Evolutionary conservation across 2,329 filamentous ascomycete genomes (phyloP), one percentile per base, ranked within the genome.

Genomic region (Ophiostoma populinum): DNA sequence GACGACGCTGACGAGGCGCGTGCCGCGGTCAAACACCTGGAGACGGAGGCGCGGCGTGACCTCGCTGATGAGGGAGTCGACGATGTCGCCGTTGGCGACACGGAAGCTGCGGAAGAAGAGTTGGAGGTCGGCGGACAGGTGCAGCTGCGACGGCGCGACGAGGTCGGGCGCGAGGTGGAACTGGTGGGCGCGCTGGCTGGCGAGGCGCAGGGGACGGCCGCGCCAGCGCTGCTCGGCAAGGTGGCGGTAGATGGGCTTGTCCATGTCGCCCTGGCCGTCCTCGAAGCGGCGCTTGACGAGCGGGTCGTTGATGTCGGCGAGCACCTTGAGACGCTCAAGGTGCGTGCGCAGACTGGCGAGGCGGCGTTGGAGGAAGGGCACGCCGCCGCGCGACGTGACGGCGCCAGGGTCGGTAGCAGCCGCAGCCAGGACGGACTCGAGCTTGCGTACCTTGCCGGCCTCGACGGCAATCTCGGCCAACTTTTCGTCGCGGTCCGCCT

Each of bases 291-390:
- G 81, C 70, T 94, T 94, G 42, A 95, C 82, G 24, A 83, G 48
- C 1, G 90, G 90, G 51, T 95, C 90, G 54, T 95, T 95, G 56
- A 92, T 85, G 51, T 98, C 90, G 17, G 85, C 86, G 42, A 80
- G 59, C 25, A 98, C 77, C 68, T 94, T 92, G 51, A 93, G 62
- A 36, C 75, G 55, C 51, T 92, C 78, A 37, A 94, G 51, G 47
- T 82, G 62, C 45, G 68, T 61, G 49, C 70, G 63, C 73, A 94
- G 70, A 45, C 75, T 79, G 30, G 61, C 59, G 41, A 95, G 49
- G 44, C 70, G 68, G 39, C 62, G 65, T 49, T 80, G 68, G 57
- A 82, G 81, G 47, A 64, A 66, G 42, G 54, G 51, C 50, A 75
- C 65, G 5, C 78, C 78, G 24, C 75, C 77, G 32, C 62, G 63